These are phyloP conservation scores for Cymodocea nodosa DNA, from an alignment of 116 monocot genomes.

Conservation along the genomic window DNA sequence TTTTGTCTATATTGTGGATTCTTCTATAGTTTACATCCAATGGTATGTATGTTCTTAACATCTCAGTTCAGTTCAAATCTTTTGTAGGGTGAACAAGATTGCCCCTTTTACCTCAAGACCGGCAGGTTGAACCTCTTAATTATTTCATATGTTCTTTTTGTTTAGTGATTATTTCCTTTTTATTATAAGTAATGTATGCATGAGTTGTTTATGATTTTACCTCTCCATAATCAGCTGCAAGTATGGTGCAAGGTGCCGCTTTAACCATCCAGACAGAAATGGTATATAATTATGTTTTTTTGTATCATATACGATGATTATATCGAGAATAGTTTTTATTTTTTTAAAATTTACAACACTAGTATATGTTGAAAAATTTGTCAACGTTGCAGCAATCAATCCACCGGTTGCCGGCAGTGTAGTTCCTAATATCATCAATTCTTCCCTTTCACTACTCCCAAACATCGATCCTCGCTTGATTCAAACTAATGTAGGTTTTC, in stretches of 20 bases:
- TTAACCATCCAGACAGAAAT: conserved; percentile 76
- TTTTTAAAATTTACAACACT: too few relatives aligned
- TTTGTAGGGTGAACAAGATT: conserved; percentile 74
- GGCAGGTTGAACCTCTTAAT: conserved; percentile 41
- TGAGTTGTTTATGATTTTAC: neutral
- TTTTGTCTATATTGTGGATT: neutral
- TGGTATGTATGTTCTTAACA: neutral
- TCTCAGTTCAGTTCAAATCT: neutral
- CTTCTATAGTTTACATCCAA: neutral
- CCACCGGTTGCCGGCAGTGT: conserved; percentile 19
- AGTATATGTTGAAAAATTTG: too few relatives aligned
- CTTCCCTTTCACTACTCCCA: conserved; percentile 41
- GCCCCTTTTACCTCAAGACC: conserved; percentile 93
- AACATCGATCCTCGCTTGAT: conserved; percentile 38
- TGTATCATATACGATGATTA: too few relatives aligned
- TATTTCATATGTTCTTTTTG: neutral
- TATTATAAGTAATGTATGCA: neutral
- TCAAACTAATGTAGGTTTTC: conserved; percentile 35
- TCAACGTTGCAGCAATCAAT: conserved; percentile 31
- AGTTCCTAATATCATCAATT: conserved; percentile 28
- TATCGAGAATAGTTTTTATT: too few relatives aligned
- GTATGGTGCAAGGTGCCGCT: conserved; percentile 73
- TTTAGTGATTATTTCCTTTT: neutral
- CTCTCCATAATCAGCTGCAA: conserved; percentile 60
- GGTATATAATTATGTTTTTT: conserved; percentile 16